Base-by-base conservation (phyloP, 192 early-diverging fungal genomes). In the Coemansia sp. region DNA sequence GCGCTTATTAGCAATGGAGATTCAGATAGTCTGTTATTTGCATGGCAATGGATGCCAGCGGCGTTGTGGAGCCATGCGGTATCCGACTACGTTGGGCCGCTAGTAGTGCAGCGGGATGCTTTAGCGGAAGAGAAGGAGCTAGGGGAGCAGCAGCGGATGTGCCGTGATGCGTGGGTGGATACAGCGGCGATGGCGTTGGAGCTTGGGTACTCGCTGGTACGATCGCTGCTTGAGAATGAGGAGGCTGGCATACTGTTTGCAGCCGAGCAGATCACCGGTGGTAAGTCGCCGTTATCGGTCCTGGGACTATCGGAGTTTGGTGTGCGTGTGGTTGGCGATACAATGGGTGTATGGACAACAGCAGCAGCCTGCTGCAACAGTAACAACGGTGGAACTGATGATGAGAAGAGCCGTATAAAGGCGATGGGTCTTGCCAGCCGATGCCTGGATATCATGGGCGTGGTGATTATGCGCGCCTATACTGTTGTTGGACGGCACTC, bases 51-150 rank as follows among this genome's bases (percentile, higher is more conserved):
- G 68, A 30, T 70, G 20, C 40, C 64, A 0, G 48, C 20, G 1
- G 68, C 53, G 14, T 3, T 70, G 13, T 70, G 68, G 68, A 64
- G 22, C 17, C 56, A 48, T 25, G 61, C 56, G 1, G 62, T 70
- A 10, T 36, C 58, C 11, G 45, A 20, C 4, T 6, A 48, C 23
- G 54, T 56, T 19, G 29, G 1, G 41, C 40, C 62, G 15, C 19
- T 45, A 7, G 34, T 36, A 11, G 34, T 11, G 17, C 20, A 17
- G 23, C 6, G 13, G 38, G 10, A 4, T 11, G 38, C 38, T 41
- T 11, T 17, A 2, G 38, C 38, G 6, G 0, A 6, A 41, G 3
- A 41, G 38, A 36, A 11, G 8, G 34, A n/a, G 33, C 33, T 48
- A 0, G 45, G 2, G 7, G 22, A 48, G 45, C 23, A 48, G 45